phyloP scores from a whole-genome alignment of 1,139 yeast genomes.

The Saccharomyces hybrid region DNA sequence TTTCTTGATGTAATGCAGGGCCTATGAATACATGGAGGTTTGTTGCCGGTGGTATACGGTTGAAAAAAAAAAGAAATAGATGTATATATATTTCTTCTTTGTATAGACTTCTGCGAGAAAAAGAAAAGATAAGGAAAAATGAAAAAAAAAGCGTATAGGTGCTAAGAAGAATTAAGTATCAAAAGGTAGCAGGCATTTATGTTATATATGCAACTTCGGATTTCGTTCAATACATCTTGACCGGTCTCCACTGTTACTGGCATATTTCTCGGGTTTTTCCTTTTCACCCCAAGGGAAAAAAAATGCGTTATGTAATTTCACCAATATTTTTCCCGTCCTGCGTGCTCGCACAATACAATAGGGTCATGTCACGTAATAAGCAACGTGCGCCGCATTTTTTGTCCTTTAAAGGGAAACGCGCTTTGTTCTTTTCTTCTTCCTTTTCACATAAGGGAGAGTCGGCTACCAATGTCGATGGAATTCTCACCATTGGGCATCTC shows the following conservation, averaged over 20 bases:
- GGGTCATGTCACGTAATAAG: background rate
- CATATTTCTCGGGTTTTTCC: background rate
- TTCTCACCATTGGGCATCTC: conserved; percentile 84
- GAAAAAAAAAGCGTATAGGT: background rate
- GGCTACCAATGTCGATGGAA: conserved; percentile 77
- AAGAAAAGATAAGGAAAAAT: background rate
- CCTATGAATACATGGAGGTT: background rate
- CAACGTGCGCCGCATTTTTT: background rate
- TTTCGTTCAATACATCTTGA: background rate
- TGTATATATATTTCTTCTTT: background rate
- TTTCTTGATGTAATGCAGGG: background rate
- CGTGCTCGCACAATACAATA: background rate
- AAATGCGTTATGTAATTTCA: background rate
- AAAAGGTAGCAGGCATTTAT: background rate
- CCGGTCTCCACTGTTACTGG: background rate
- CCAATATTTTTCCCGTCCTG: background rate
- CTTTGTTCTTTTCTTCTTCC: background rate
- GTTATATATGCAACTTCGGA: background rate
- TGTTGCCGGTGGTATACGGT: background rate
- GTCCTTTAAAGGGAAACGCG: background rate
- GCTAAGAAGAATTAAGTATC: background rate
- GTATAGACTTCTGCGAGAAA: background rate
- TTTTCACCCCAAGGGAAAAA: background rate
- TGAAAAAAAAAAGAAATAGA: background rate
- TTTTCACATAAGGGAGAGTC: conserved; percentile 31